phyloP scores from a whole-genome alignment of 805 yeast genomes.

The Ogataea paraovalis region DNA sequence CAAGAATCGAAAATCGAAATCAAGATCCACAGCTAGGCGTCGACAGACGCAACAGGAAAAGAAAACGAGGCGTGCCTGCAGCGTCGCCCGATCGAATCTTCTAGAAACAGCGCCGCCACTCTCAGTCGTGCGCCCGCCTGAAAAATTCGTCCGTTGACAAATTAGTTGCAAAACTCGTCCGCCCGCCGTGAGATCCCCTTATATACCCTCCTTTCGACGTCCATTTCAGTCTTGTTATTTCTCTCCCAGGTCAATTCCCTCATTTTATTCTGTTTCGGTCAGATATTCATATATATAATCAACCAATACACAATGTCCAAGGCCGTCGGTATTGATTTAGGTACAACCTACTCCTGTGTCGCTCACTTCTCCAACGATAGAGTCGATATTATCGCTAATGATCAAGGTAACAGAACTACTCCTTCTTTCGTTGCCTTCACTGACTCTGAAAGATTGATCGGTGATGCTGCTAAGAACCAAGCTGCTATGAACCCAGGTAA shows the following conservation, averaged over 20 bases:
- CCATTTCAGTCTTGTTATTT: not conserved
- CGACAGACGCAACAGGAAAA: too few species aligned
- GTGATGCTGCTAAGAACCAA: conserved; percentile 78
- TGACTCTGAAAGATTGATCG: conserved; percentile 86
- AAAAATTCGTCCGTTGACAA: not conserved
- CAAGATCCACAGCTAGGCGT: too few species aligned
- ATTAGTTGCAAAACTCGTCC: not conserved
- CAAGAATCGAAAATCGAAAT: too few species aligned
- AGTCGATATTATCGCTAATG: conserved; percentile 95
- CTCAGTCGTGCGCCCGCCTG: too few species aligned
- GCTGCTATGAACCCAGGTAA: conserved; percentile 70
- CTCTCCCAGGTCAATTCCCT: not conserved
- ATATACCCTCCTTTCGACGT: not conserved
- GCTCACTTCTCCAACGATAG: conserved; percentile 27
- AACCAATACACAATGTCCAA: conserved; percentile 25
- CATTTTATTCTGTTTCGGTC: not conserved
- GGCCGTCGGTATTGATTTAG: conserved; percentile 64
- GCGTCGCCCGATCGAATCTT: conserved; percentile 13
- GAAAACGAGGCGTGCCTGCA: too few species aligned
- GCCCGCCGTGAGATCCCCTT: not conserved
- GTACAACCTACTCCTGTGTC: conserved; percentile 1
- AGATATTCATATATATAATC: not conserved
- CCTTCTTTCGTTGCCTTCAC: conserved; percentile 96
- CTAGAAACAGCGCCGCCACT: conserved; percentile 15
- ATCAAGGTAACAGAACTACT: conserved; percentile 97